Evolutionary conservation across 352 stramenopile species (phyloP).

Genomic region (Phytophthora chlamydospora): DNA sequence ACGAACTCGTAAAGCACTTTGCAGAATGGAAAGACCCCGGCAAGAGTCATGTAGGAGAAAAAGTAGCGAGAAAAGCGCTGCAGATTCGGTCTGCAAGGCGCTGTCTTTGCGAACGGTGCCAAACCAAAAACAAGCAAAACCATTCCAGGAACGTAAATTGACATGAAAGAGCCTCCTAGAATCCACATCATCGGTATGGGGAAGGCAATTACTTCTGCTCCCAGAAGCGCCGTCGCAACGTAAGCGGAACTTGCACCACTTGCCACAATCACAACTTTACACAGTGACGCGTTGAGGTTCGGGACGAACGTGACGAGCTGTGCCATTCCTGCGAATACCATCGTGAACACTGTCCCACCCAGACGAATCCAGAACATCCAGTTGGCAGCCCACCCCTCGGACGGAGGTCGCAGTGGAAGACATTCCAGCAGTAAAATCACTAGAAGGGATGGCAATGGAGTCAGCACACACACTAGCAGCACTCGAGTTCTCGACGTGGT

Average conservation of each 20-base stretch:
- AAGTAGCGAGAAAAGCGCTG: conserved; percentile 13
- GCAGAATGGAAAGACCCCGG: conserved; percentile 8
- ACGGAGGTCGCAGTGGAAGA: conserved; percentile 9
- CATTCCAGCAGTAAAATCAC: conserved; percentile 19
- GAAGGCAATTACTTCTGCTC: conserved; percentile 6
- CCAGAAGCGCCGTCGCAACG: conserved; percentile 3
- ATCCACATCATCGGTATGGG: conserved; percentile 19
- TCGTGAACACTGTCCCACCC: conserved; percentile 1
- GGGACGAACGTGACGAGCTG: conserved; percentile 9
- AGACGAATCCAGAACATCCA: conserved; percentile 24
- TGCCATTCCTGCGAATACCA: conserved; percentile 6
- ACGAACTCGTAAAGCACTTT: conserved; percentile 16
- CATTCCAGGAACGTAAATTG: conserved; percentile 8
- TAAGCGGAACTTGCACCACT: conserved; percentile 6
- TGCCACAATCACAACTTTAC: background rate
- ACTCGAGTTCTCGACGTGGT: conserved; percentile 8
- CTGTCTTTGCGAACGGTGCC: conserved; percentile 1
- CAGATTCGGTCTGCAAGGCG: conserved; percentile 1
- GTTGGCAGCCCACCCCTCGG: conserved; percentile 17
- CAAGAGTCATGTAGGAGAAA: conserved; percentile 6
- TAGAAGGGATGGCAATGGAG: conserved; percentile 7
- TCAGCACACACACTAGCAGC: conserved; percentile 17
- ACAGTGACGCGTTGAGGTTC: background rate
- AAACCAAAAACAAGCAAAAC: conserved; percentile 10
- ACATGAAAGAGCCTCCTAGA: conserved; percentile 6